These are phyloP conservation scores for Microbotryum intermedium DNA, from an alignment of 1,284 basidiomycete genomes.

Conservation along the genomic window DNA sequence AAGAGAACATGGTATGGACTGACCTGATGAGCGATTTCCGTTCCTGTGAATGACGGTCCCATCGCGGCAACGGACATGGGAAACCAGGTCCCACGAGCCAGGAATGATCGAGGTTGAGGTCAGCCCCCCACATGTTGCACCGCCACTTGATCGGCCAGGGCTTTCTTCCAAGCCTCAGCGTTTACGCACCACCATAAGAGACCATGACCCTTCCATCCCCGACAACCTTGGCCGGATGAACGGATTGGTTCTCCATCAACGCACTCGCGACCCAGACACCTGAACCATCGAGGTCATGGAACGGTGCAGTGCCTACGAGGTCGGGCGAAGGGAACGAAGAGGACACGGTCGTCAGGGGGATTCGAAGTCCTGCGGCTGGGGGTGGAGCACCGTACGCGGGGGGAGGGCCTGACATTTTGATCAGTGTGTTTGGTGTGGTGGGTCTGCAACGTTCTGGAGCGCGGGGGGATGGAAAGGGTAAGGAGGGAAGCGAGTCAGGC, in stretches of 20 bases:
- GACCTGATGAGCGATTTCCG: conserved; percentile 13
- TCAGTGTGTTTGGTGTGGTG: too few relatives aligned
- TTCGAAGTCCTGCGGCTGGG: conserved; percentile 8
- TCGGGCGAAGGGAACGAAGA: not conserved
- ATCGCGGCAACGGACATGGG: conserved; percentile 17
- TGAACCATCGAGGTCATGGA: conserved; percentile 8
- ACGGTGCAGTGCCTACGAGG: conserved; percentile 6
- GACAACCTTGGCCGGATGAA: not conserved
- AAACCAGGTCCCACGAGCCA: conserved; percentile 5
- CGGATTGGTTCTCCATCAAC: conserved; percentile 1
- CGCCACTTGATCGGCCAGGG: not conserved
- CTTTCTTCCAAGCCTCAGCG: not conserved
- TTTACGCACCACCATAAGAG: not conserved
- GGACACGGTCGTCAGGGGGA: conserved; percentile 2
- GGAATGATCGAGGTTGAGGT: conserved; percentile 13
- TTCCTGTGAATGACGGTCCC: conserved; percentile 2
- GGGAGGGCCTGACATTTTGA: not conserved
- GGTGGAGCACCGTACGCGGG: not conserved
- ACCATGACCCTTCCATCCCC: not conserved
- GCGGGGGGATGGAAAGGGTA: too few relatives aligned
- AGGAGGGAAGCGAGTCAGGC: too few relatives aligned
- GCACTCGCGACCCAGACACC: conserved; percentile 16
- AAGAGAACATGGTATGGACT: not conserved
- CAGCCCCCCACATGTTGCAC: not conserved
- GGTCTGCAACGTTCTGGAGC: too few relatives aligned